Base-by-base conservation (phyloP, 2,329 filamentous ascomycete genomes). In the Macroventuria anomochaeta region DNA sequence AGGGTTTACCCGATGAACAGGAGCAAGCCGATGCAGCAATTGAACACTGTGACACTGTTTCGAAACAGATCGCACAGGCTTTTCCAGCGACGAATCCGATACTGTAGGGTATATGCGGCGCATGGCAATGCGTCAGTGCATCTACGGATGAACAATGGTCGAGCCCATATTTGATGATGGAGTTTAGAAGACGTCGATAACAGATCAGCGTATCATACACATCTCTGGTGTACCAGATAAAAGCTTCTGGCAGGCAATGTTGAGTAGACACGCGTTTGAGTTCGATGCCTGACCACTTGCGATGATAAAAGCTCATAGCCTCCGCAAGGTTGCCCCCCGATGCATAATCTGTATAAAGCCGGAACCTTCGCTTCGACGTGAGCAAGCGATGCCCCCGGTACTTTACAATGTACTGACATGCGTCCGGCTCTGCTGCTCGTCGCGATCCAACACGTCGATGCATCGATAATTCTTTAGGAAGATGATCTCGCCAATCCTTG, bases 401-500 rank as follows among this genome's bases (percentile, higher is more conserved):
- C 17, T 18, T 20, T 3, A 41, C 18, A 5, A 49, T 41, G 21
- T 49, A 15, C 5, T 39, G 37, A 15, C 29, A 49, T 5, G 29
- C 38, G 1, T 49, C 38, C 0, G 21, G 29, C 29, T 49, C 46
- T 8, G 11, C 21, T 21, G 2, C 4, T 18, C 46, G 37, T 15
- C 46, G 46, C 12, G 29, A 12, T 18, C 36, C 46, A 4, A 49
- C 28, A 12, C 37, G 46, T 10, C 38, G 37, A 17, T 28, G n/a
- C 5, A 49, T 29, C 21, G 37, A 29, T 12, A 42, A n/a, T 11
- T 49, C 46, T 20, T 26, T 38, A 5, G 37, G 46, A 2, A 49
- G 31, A 4, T 15, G 21, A 13, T 42, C 46, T 34, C 46, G 37
- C 46, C 46, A 49, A 6, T 49, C 36, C 31, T 41, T 49, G 18